Base-by-base conservation (phyloP, 2,329 filamentous ascomycete species). In the Emmonsiellopsis sp. region DNA sequence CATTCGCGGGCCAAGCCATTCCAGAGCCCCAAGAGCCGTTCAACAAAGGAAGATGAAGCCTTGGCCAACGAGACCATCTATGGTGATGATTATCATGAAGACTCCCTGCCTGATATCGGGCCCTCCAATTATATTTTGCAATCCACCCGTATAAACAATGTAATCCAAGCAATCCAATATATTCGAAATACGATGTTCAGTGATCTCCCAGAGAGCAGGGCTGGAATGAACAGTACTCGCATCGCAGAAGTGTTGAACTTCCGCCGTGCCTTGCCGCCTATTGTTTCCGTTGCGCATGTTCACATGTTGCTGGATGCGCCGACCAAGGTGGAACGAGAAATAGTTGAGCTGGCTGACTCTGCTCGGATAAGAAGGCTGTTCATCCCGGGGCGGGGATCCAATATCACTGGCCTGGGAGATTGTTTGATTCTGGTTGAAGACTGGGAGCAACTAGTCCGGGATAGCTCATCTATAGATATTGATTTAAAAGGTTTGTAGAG, bases 191-290 rank as follows among this genome's bases (percentile, higher is more conserved):
- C 68, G 32, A 80, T 80, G 71, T 85, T 84, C 60, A 75, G 75
- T 50, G 69, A 76, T 9, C 68, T 85, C 15, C 82, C 82, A 0
- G 73, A 77, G 31, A 68, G 68, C 16, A 71, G 74, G 8, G 73
- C 79, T 0, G 82, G 82, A 3, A 83, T 85, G 81, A 81, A 80
- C 62, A 82, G 79, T 55, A 78, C 75, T 7, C 74, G 79, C 8
- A 83, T 83, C 45, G 76, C 80, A 4, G 76, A 82, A 56, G 75
- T 83, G 2, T 66, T 85, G 50, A 81, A 82, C 51, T 76, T 78
- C 55, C 74, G 81, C 10, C 72, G 67, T 48, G 72, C 69, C 42
- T 62, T 85, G 45, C 81, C 82, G 10, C 78, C 79, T 0, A 73
- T 84, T 31, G 79, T 81, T 9, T 81, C 79, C 0, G 67, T 82